Evolutionary conservation across 2,329 filamentous ascomycete genomes (phyloP), one percentile per base, ranked within the genome.

Genomic region (Parastagonospora nodorum): DNA sequence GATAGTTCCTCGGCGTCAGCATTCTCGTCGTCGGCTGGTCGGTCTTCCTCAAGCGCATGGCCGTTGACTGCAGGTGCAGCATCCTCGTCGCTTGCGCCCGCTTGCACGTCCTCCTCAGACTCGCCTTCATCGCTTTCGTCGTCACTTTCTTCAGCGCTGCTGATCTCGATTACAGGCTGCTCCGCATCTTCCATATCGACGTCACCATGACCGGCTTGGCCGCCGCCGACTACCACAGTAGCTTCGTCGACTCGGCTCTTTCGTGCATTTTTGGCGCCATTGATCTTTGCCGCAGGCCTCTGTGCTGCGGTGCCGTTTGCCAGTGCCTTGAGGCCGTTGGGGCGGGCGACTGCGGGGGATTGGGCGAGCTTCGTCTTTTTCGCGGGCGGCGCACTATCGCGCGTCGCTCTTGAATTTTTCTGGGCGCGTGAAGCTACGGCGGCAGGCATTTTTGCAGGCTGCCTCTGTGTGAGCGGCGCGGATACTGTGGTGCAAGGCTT

Each of bases 1-100:
- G 91, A 90, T 2, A 90, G 89, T 57, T 84, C 82, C 43, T 79
- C 78, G 10, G 64, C 58, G 35, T 76, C 78, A 33, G 74, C 61
- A 10, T 63, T 69, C 6, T 65, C 71, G 8, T 73, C 67, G 11
- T 73, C 74, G 11, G 58, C 60, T 7, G 61, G 64, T 31, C 73
- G 74, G 10, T 74, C 65, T 58, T 75, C 74, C 8, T 66, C 68
- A 16, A 61, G 55, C 9, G 48, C 50, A 5, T 60, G 50, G 33
- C 61, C 66, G 45, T 67, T 61, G 47, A 52, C 46, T 32, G 56
- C 60, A 31, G 57, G 58, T 11, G 57, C 55, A 27, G 61, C 45
- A 37, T 65, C 69, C 15, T 69, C 75, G 68, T 53, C 42, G 10
- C 66, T 58, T 6, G 58, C 61, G 36, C 67, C 64, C 12, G 64